Conservation (phyloP, 73 alveolate species). For the Blepharisma japonicum region DNA sequence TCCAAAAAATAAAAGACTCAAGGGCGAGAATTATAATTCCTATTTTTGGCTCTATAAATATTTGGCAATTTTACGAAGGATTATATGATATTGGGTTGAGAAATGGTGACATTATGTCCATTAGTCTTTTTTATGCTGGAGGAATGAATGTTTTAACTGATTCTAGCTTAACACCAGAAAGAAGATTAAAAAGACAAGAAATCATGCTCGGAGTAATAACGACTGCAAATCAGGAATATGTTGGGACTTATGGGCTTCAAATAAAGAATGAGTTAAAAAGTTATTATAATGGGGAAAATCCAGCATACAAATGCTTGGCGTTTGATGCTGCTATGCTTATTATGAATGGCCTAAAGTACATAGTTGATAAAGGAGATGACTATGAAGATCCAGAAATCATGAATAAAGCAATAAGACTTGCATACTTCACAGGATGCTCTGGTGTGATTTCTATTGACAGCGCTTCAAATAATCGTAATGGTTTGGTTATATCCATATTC, state of each 20-base stretch:
- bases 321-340: background rate
- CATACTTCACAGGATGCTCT: background rate
- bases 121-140: too few species aligned
- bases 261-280: background rate
- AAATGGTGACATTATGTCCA: too few species aligned
- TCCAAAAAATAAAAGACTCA: too few species aligned
- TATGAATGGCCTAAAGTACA: background rate
- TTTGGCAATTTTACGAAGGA: too few species aligned
- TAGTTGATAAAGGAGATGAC: background rate
- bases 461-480: background rate
- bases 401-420: background rate
- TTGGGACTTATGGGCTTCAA: background rate
- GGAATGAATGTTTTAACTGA: too few species aligned
- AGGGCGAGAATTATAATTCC: too few species aligned
- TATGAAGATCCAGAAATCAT: background rate
- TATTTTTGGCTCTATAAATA: too few species aligned
- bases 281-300: background rate
- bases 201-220: background rate
- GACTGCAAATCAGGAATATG: background rate
- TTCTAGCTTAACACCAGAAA: too few species aligned
- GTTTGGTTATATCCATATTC: too few species aligned
- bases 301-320: background rate
- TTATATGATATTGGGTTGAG: too few species aligned
- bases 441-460: background rate
- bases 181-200: background rate